Percentiles rank a stretch among this genome's conserved stretches.
phyloP scores from a whole-genome alignment of 371 early-diverging fungal genomes.

The Sporodiniella umbellata region DNA sequence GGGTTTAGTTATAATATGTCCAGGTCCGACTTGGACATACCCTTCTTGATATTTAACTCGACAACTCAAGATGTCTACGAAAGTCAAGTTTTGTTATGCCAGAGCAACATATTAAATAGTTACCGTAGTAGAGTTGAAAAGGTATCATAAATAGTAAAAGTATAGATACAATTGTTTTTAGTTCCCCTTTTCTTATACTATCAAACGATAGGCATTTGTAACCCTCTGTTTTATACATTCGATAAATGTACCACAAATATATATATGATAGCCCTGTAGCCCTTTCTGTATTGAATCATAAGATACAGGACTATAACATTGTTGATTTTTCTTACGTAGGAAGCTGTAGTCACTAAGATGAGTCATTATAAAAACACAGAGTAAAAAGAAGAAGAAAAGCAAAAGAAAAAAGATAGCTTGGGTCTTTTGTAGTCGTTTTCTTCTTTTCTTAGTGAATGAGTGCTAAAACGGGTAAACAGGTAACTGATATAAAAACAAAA shows the following conservation, averaged over 20 bases:
- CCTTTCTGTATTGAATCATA: slow-evolving; percentile 29
- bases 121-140: slow-evolving; percentile 49
- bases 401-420: too few relatives aligned
- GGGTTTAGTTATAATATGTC: slow-evolving; percentile 35
- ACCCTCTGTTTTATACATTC: slow-evolving; percentile 25
- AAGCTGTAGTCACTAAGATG: slow-evolving; percentile 42
- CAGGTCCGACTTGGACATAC: slow-evolving; percentile 20
- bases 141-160: slow-evolving; percentile 43
- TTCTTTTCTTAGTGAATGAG: too few relatives aligned
- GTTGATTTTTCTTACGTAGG: slow-evolving; percentile 30
- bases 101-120: neutral
- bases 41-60: slow-evolving; percentile 52
- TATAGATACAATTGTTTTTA: slow-evolving; percentile 44
- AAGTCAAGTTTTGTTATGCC: neutral
- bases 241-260: slow-evolving; percentile 32
- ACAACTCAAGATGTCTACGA: slow-evolving; percentile 32
- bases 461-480: too few relatives aligned
- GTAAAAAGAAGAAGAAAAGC: neutral
- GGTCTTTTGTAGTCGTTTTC: too few relatives aligned
- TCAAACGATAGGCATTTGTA: slow-evolving; percentile 29
- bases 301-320: too few relatives aligned
- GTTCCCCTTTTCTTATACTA: slow-evolving; percentile 37
- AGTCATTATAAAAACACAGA: slow-evolving; percentile 19
- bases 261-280: slow-evolving; percentile 32
- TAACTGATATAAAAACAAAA: too few relatives aligned